phyloP scores from a whole-genome alignment of 305 asterid species.

The Fraxinus latifolia region DNA sequence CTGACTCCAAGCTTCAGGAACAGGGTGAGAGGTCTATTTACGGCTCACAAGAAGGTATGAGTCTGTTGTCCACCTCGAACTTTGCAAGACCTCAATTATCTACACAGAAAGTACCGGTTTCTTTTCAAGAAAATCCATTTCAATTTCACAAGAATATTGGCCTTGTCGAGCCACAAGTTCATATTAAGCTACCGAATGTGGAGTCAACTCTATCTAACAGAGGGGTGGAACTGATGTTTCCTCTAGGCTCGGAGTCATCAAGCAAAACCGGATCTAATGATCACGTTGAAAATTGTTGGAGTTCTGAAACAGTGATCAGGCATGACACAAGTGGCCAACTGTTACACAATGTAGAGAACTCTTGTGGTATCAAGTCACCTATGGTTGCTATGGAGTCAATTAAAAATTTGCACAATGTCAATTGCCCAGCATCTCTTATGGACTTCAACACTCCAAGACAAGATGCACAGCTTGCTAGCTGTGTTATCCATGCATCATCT shows the following conservation, averaged over 20 bases:
- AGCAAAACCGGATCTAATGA: conserved; percentile 21
- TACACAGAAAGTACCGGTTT: conserved; percentile 30
- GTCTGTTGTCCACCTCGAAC: conserved; percentile 49
- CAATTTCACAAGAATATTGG: conserved; percentile 37
- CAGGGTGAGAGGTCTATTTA: conserved; percentile 47
- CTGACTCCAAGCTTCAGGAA: conserved; percentile 72
- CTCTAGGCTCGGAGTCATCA: conserved; percentile 33
- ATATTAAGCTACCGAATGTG: conserved; percentile 30
- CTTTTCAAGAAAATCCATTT: conserved; percentile 43
- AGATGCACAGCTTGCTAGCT: conserved; percentile 31
- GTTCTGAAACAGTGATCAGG: conserved; percentile 28
- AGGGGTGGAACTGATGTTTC: conserved; percentile 31
- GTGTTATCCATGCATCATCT: conserved; percentile 34
- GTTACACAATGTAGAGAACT: conserved; percentile 19
- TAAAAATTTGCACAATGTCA: conserved; percentile 34
- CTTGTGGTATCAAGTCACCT: conserved; percentile 25
- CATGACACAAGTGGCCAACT: conserved; percentile 22
- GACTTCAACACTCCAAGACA: conserved; percentile 29
- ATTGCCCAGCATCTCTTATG: conserved; percentile 26
- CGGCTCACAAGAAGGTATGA: conserved; percentile 47
- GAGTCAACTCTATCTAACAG: conserved; percentile 35
- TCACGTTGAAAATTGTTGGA: conserved; percentile 22
- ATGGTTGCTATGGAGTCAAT: conserved; percentile 21
- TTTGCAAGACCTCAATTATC: conserved; percentile 44
- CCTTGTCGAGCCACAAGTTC: conserved; percentile 37